Evolutionary conservation across 495 filamentous ascomycete genomes (phyloP).

Genomic region (Amorphotheca resinae): DNA sequence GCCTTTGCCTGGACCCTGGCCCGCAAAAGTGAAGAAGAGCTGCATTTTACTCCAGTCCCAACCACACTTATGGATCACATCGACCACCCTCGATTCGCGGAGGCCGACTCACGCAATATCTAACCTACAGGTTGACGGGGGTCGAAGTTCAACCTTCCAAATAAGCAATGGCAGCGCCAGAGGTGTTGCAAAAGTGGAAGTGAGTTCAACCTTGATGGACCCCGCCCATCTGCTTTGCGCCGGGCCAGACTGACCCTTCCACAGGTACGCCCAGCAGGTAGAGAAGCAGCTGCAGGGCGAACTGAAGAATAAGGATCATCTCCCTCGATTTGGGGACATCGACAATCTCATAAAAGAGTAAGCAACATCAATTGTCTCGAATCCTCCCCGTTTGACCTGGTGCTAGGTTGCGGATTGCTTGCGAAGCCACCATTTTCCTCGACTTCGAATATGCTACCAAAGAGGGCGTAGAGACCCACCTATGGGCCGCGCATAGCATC

Average conservation of each 20-base stretch:
- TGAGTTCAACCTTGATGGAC: constrained; percentile 6
- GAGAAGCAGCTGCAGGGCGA: constrained; percentile 31
- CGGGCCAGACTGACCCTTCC: constrained; percentile 9
- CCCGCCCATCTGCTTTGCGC: neutral
- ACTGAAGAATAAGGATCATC: constrained; percentile 31
- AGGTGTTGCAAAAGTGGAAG: constrained; percentile 15
- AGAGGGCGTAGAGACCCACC: constrained; percentile 48
- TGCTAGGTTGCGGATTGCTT: constrained; percentile 27
- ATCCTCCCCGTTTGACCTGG: constrained; percentile 1
- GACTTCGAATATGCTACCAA: constrained; percentile 58
- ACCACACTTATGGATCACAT: constrained; percentile 16
- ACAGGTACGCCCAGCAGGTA: constrained; percentile 12
- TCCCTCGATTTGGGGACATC: constrained; percentile 31
- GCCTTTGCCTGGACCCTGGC: too few relatives aligned
- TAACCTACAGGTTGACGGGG: constrained; percentile 12
- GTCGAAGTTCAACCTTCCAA: constrained; percentile 1
- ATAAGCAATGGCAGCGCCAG: constrained; percentile 8
- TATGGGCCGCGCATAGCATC: constrained; percentile 71
- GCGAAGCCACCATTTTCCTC: constrained; percentile 56
- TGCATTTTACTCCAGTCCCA: neutral
- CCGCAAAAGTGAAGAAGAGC: neutral
- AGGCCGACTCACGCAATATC: constrained; percentile 14
- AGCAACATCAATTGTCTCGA: constrained; percentile 15
- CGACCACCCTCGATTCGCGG: constrained; percentile 14
- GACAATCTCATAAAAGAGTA: constrained; percentile 47